Base-by-base conservation (phyloP, 306 rosid genomes). In the Trifolium pratense region DNA sequence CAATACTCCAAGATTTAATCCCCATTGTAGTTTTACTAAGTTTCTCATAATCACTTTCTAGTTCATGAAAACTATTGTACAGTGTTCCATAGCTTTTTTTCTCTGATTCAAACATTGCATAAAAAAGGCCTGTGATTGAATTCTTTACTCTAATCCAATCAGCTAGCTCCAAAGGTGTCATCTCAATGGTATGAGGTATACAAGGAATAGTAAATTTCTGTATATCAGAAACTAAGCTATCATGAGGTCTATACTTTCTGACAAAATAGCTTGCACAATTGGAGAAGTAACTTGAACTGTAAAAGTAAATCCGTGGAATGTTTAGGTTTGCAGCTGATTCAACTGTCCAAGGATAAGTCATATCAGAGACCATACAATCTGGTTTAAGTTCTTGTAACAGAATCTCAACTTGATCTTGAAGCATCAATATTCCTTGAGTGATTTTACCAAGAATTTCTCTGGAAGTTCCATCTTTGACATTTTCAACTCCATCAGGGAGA, bases 301-400 rank as follows among this genome's bases (percentile, higher is more conserved):
- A 73, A 67, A 20, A 79, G 58, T n/a, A 36, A 25, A 79, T 6
- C 79, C 83, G 66, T 37, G 83, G 83, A 79, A 66, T 73, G 26
- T 78, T 53, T 0, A 79, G 64, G 58, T 79, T 73, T 4, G 70
- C 70, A 46, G 83, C 83, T 1, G 70, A 79, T 4, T 73, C 79
- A 20, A 67, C 83, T 21, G 79, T 79, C 83, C 83, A 79, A 66
- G 83, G 71, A 59, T 25, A 66, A 0, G 1, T 1, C 42, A 79
- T 58, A 48, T 73, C 79, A 0, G 68, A 36, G 0, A 73, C 49
- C 2, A 79, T n/a, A 59, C 75, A 79, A 73, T 73, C 83, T 0
- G 83, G 51, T 48, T 67, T 5, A 9, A 73, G 32, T 1, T 79
- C 66, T 17, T 48, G 79, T 66, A 79, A 39, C 58, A 58, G 8